Base-by-base conservation (phyloP, 805 yeast genomes). In the Zygotorulaspora danielsina region DNA sequence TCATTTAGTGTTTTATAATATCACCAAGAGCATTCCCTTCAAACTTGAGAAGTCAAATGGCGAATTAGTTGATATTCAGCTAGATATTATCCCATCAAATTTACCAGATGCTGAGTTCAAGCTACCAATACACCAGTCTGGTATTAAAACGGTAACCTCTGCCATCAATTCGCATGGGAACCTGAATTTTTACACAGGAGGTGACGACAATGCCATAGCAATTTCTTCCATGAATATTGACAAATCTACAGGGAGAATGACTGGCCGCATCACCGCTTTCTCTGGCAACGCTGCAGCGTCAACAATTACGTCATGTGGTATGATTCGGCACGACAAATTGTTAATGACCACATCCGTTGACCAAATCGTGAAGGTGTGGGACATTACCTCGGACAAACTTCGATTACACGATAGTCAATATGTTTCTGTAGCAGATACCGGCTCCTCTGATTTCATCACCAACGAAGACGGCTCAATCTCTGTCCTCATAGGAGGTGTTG, bases 341-440 rank as follows among this genome's bases (percentile, higher is more conserved):
- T 56, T 78, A 7, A 44, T 81, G 6, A 82, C 83, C 1, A 76
- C 84, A 0, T 81, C 96, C 0, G 95, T 87, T 3, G 98, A 93
- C 53, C 98, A 93, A 59, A 69, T 78, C 4, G 66, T 85, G 0
- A 70, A 82, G 38, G 36, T 72, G 4, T 89, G 97, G 97, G 55
- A 53, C n/a, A 56, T 61, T 6, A 39, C 52, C 1, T 50, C 48
- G 0, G 49, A 46, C 1, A 32, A 42, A 3, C 39, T 76, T 19
- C 40, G 32, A 3, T 42, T 70, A 17, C 5, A 59, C 1, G 69
- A 71, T 6, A 66, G 72, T 1, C 59, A 59, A 32, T 84, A 82
- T 59, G 85, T 96, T 1, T 81, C 95, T 0, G 77, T 88, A 24
- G 95, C 97, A 0, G 98, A 90, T 54, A 86, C 96, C 0, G 97